Base-by-base conservation (phyloP, 2,329 filamentous ascomycete species). In the Alternaria longipes region DNA sequence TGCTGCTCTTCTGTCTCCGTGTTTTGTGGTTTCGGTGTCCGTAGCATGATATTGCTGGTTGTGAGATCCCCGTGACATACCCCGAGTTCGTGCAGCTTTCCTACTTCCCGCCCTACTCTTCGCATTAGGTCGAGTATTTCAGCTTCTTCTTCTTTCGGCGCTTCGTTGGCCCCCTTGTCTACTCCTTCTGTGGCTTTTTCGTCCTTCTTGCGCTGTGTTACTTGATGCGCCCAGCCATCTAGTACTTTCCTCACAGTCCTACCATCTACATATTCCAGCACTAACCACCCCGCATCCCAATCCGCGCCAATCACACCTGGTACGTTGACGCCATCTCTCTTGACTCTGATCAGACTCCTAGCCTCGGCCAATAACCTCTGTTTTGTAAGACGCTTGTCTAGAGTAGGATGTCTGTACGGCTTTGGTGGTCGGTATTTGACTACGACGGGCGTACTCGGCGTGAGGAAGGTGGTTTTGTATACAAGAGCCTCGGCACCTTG, bases 401-500 rank as follows among this genome's bases (percentile, higher is more conserved):
- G 92, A 20, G 87, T 87, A 5, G 93, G 92, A 80, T 99, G 95
- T 20, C 95, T 88, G 86, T 97, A 99, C 26, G 91, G 88, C 82
- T 99, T 99, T 26, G 89, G 85, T 0, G 94, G 94, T 0, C 95
- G 92, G 84, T 96, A 89, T 82, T 99, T 99, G 64, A 98, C 87
- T 1, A 94, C 92, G 75, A 89, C 91, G 14, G 90, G 87, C 9
- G 87, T 83, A 58, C 84, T 78, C 40, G 91, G 86, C 1, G 85
- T 78, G 56, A 97, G 89, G 81, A 92, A 96, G 56, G 87, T 89
- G 18, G 92, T 94, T 79, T 89, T 90, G 87, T 96, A 98, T 75
- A 99, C 88, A 67, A 94, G 92, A 62, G 92, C 94, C 87, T 99
- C 95, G 76, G 95, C 95, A 81, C 95, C 95, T 85, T 98, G 95